phyloP scores from a whole-genome alignment of 345 rosid species.

The Chamaenerion angustifolium region DNA sequence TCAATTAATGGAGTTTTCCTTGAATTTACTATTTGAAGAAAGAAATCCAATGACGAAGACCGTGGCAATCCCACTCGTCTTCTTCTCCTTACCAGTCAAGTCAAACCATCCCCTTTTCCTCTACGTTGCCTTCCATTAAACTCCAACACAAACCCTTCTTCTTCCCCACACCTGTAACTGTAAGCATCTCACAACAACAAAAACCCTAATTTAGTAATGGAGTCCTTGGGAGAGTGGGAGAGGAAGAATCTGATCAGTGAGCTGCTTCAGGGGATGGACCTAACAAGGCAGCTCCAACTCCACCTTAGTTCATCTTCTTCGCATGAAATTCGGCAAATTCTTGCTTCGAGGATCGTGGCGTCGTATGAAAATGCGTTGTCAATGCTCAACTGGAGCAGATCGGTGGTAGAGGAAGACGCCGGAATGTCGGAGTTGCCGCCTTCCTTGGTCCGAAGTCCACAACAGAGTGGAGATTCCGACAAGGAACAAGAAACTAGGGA shows the following conservation, averaged over 20 bases:
- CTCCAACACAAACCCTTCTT: background rate
- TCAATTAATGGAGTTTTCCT: too few species aligned
- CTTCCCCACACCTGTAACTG: background rate
- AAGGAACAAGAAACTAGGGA: conserved; percentile 22
- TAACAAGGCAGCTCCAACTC: conserved; percentile 35
- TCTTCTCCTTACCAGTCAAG: conserved; percentile 2
- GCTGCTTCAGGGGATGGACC: conserved; percentile 47
- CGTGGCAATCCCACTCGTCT: conserved; percentile 14
- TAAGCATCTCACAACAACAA: background rate
- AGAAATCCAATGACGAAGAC: conserved; percentile 15
- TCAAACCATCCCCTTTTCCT: background rate
- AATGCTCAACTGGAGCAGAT: conserved; percentile 17
- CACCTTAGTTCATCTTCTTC: conserved; percentile 39
- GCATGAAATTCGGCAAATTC: conserved; percentile 25
- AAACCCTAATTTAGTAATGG: conserved; percentile 7
- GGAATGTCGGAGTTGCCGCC: conserved; percentile 25
- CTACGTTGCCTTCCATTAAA: background rate
- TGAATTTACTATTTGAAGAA: background rate
- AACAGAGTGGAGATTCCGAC: conserved; percentile 49
- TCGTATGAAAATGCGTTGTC: conserved; percentile 55
- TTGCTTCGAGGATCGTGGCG: conserved; percentile 35
- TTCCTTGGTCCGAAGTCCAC: conserved; percentile 42
- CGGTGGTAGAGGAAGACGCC: conserved; percentile 7
- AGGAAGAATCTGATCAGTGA: conserved; percentile 34
- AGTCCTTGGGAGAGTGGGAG: conserved; percentile 39